Conservation (phyloP, 1,284 basidiomycete species). For the Marasmius fiardii region DNA sequence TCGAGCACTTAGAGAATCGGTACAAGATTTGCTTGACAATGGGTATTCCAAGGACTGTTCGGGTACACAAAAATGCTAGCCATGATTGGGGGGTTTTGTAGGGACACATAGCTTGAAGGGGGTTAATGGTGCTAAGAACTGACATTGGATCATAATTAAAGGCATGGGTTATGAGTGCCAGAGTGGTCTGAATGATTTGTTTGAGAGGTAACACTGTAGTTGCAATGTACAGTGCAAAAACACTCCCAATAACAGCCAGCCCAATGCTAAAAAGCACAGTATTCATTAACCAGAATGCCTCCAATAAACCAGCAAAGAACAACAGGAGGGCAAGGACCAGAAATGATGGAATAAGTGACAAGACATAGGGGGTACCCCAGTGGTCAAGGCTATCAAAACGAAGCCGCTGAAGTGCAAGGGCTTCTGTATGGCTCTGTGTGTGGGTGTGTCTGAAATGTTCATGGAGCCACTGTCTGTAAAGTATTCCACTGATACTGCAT, state of each 20-base stretch:
- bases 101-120: neutral
- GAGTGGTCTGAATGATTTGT: neutral
- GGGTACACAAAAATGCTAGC: neutral
- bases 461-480: conserved; percentile 10
- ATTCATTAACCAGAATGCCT: conserved; percentile 1
- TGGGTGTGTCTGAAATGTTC: conserved; percentile 3
- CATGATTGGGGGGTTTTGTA: neutral
- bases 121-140: neutral
- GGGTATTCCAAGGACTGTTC: neutral
- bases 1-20: neutral
- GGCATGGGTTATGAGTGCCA: neutral
- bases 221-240: neutral
- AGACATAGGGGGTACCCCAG: neutral
- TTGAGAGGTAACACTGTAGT: neutral
- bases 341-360: neutral
- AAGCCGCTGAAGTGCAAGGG: neutral
- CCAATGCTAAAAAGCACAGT: neutral
- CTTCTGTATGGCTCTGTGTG: neutral
- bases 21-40: neutral
- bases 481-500: neutral
- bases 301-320: conserved; percentile 4
- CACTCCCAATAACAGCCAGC: neutral
- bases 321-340: neutral
- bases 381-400: neutral
- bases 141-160: neutral